phyloP scores from a whole-genome alignment of 106 monocot genomes.

The Phalaenopsis equestris region DNA sequence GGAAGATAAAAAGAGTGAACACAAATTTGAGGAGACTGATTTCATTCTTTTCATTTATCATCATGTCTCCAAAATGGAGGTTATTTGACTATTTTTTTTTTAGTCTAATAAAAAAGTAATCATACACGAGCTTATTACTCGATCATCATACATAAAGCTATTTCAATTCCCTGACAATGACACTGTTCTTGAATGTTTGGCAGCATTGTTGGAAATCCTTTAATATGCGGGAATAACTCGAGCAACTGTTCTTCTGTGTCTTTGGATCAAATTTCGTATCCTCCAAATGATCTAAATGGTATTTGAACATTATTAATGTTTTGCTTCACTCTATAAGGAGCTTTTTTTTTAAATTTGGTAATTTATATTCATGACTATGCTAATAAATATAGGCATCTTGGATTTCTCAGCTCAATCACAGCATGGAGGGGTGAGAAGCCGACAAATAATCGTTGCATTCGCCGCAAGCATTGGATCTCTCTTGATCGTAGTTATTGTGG shows the following conservation, averaged over 20 bases:
- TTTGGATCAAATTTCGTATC: slow-evolving; percentile 62
- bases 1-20: too few species aligned
- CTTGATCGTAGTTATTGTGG: slow-evolving; percentile 24
- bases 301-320: slow-evolving; percentile 6
- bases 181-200: slow-evolving; percentile 8
- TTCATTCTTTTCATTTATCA: too few species aligned
- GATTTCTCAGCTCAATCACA: slow-evolving; percentile 56
- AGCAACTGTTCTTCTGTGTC: slow-evolving; percentile 78
- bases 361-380: slow-evolving; percentile 9
- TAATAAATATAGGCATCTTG: slow-evolving; percentile 19
- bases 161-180: background rate
- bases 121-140: too few species aligned
- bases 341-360: background rate
- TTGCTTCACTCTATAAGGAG: background rate
- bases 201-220: slow-evolving; percentile 84
- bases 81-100: too few species aligned
- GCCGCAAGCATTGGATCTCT: slow-evolving; percentile 56
- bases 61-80: too few species aligned
- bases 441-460: slow-evolving; percentile 48
- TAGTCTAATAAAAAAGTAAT: too few species aligned
- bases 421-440: slow-evolving; percentile 31
- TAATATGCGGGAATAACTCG: slow-evolving; percentile 65
- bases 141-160: too few species aligned
- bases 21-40: too few species aligned
- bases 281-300: slow-evolving; percentile 77